Base-by-base conservation (phyloP, 1,139 yeast species). In the Nadsonia commutata region DNA sequence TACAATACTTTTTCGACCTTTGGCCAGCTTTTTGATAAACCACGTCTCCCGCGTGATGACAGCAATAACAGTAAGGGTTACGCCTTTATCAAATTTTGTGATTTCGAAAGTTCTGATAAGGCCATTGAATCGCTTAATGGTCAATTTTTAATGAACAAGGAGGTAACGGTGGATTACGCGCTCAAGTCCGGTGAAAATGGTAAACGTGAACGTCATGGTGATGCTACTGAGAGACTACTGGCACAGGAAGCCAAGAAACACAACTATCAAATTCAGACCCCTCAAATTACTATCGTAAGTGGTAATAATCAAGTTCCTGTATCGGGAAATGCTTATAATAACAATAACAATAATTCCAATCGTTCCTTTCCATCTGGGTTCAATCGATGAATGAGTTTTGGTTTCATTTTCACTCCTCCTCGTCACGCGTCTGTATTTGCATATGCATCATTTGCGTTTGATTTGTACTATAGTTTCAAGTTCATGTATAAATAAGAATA, bases 101-200 rank as follows among this genome's bases (percentile, higher is more conserved):
- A 70, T 46, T 85, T 83, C 52, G 78, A 72, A 18, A 67, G 76
- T 37, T 74, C 93, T 45, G 96, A 90, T 57, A 57, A 61, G 18
- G 96, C 94, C 0, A 68, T 86, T 11, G 72, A 68, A 39, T 73
- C 74, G 45, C 71, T 88, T 77, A 70, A 84, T 53, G 80, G 81
- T 3, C 76, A 76, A 45, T 68, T 74, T 43, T 63, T 90, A 17
- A 75, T 83, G 77, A 84, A 84, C 58, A 70, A 71, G 44, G 72
- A 72, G 37, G 66, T 84, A 2, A 59, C 64, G 2, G 67, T 88
- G 2, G 72, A 73, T 22, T 88, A 85, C 57, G 94, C 95, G 0
- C 76, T 69, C 55, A 84, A 83, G 59, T 38, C 39, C 11, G 33
- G 33, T 13, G 77, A 73, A 51, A 76, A 74, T 47, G 68, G 72